Conservation (phyloP, 1,284 basidiomycete genomes). For the Papiliotrema flavescens region DNA sequence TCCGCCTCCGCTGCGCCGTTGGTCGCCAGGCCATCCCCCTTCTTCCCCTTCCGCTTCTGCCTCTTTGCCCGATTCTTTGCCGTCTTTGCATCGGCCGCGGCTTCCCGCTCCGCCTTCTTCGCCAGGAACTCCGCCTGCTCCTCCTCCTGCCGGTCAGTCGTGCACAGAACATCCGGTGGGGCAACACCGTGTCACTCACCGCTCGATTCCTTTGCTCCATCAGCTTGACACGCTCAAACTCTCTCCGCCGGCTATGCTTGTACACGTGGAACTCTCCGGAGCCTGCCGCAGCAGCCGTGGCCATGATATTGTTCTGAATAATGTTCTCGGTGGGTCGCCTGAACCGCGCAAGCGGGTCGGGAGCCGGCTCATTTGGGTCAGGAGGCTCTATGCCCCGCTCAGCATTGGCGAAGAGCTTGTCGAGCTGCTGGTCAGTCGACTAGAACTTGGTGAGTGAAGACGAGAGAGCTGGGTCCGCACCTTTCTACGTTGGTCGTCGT, state of each 20-base stretch:
- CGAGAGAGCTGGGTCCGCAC: slow-evolving; percentile 19
- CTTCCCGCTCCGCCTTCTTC: slow-evolving; percentile 62
- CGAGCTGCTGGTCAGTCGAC: no score
- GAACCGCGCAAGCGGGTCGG: slow-evolving; percentile 56
- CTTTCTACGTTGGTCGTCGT: slow-evolving; percentile 30
- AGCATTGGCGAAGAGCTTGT: slow-evolving; percentile 81
- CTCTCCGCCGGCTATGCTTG: slow-evolving; percentile 87
- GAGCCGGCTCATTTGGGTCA: slow-evolving; percentile 1
- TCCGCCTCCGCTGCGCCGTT: slow-evolving; percentile 3
- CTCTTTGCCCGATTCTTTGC: slow-evolving; percentile 87
- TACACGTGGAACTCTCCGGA: slow-evolving; percentile 98
- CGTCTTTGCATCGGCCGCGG: slow-evolving; percentile 74
- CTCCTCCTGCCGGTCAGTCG: slow-evolving; percentile 56
- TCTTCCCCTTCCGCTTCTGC: slow-evolving; percentile 75
- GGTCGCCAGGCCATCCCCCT: slow-evolving; percentile 38
- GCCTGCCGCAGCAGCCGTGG: slow-evolving; percentile 80
- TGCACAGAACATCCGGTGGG: neutral
- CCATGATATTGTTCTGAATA: slow-evolving; percentile 99
- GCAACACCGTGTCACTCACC: slow-evolving; percentile 52
- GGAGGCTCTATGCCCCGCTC: slow-evolving; percentile 71
- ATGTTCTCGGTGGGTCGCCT: slow-evolving; percentile 83
- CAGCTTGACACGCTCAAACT: slow-evolving; percentile 88
- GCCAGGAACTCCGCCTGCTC: slow-evolving; percentile 63
- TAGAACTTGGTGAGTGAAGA: no score
- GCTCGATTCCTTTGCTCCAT: slow-evolving; percentile 79